Conservation (phyloP, 208 protist genomes). For the Trypanosoma avium region DNA sequence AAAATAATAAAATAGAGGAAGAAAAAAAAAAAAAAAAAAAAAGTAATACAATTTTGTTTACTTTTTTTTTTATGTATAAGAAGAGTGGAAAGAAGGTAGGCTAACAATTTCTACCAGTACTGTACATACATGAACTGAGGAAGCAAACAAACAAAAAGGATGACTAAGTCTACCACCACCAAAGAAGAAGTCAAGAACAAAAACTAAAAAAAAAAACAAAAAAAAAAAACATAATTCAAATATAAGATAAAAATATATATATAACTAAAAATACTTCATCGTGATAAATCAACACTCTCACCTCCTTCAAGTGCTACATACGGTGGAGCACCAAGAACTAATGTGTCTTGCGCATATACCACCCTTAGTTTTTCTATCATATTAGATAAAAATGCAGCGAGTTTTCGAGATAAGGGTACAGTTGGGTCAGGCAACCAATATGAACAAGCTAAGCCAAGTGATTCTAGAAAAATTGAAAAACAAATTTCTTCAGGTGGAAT, state of each 20-base stretch:
- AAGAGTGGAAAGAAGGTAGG: too few relatives aligned
- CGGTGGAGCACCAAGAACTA: conserved; percentile 64
- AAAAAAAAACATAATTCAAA: background rate
- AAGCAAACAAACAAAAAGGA: background rate
- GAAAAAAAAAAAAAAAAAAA: conserved; percentile 1
- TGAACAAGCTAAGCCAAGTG: conserved; percentile 39
- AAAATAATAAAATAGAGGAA: background rate
- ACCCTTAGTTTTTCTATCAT: conserved; percentile 58
- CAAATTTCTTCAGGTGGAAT: conserved; percentile 42
- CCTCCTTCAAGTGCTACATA: conserved; percentile 49
- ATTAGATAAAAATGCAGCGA: conserved; percentile 64
- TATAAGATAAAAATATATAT: background rate
- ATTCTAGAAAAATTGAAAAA: conserved; percentile 77
- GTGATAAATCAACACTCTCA: conserved; percentile 27
- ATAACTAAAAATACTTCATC: background rate
- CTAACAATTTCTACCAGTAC: background rate
- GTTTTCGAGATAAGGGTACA: conserved; percentile 60
- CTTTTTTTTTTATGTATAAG: background rate
- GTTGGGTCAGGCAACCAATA: conserved; percentile 86
- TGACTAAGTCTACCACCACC: too few relatives aligned
- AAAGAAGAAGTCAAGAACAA: background rate
- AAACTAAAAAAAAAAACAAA: conserved; percentile 2
- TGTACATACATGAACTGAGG: background rate
- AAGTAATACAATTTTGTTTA: too few relatives aligned
- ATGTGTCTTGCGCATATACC: conserved; percentile 48